A percentile compares a stretch with the other conserved stretches of the same genome.
Conservation (phyloP, 2,329 filamentous ascomycete genomes). For the Ophioceras dolichostomum region DNA sequence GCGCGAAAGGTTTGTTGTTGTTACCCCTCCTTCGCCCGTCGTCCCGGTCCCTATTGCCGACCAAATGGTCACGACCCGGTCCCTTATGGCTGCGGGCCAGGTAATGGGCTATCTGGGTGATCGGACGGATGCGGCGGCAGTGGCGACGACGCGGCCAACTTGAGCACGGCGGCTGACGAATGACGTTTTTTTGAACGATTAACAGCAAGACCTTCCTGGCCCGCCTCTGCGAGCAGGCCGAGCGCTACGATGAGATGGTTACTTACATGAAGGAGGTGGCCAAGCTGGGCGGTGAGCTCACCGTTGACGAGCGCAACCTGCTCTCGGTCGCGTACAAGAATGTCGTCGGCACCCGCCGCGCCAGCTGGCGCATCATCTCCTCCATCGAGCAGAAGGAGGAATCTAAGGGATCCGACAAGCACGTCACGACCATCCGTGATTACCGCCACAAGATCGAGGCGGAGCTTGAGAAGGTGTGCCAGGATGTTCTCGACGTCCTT, state of each 20-base stretch:
- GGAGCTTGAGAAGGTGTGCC: slow-evolving; percentile 95
- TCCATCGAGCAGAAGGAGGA: slow-evolving; percentile 99
- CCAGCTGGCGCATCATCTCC: slow-evolving; percentile 98
- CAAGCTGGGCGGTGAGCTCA: slow-evolving; percentile 70
- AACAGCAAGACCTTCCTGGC: slow-evolving; percentile 98
- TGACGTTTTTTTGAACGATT: background rate
- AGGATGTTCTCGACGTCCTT: slow-evolving; percentile 92
- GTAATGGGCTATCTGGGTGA: background rate
- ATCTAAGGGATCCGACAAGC: slow-evolving; percentile 94
- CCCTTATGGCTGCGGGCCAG: no score
- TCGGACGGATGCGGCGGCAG: slow-evolving; percentile 2
- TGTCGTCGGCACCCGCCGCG: slow-evolving; percentile 94
- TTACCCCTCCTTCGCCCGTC: no score
- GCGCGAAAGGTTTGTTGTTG: slow-evolving; percentile 54
- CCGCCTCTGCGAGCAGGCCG: slow-evolving; percentile 99
- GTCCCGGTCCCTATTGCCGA: no score
- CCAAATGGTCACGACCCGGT: no score
- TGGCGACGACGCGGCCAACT: slow-evolving; percentile 9
- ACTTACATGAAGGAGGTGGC: slow-evolving; percentile 99
- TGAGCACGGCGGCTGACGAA: slow-evolving; percentile 23
- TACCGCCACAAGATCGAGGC: slow-evolving; percentile 98
- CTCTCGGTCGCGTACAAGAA: slow-evolving; percentile 99
- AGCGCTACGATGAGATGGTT: slow-evolving; percentile 99
- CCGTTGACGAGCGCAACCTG: slow-evolving; percentile 96
- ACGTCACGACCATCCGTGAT: slow-evolving; percentile 85